Evolutionary conservation across 495 filamentous ascomycete genomes (phyloP).

Genomic region (Evernia prunastri): DNA sequence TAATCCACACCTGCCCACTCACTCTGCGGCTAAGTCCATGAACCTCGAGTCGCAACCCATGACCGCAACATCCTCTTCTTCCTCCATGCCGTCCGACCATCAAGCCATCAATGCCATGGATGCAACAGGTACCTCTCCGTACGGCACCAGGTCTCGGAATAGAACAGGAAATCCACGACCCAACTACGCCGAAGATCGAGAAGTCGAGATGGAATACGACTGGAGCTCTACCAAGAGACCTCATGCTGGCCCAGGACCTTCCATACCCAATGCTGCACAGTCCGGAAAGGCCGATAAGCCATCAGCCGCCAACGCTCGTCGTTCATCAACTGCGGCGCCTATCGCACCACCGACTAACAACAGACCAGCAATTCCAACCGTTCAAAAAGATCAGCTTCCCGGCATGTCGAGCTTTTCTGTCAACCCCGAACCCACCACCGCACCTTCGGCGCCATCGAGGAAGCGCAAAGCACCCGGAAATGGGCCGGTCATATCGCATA

Average conservation of each 20-base stretch:
- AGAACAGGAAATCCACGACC: conserved; percentile 70
- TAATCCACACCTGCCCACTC: conserved; percentile 10
- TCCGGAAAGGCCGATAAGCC: conserved; percentile 39
- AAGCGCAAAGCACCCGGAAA: conserved; percentile 75
- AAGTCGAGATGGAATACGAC: conserved; percentile 78
- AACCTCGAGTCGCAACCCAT: conserved; percentile 40
- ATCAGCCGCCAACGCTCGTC: conserved; percentile 38
- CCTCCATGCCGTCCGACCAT: conserved; percentile 39
- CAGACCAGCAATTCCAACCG: conserved; percentile 28
- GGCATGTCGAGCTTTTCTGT: conserved; percentile 59
- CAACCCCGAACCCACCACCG: conserved; percentile 37
- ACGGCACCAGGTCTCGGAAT: conserved; percentile 93
- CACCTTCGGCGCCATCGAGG: conserved; percentile 45
- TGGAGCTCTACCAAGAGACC: conserved; percentile 44
- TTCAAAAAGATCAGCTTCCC: conserved; percentile 52
- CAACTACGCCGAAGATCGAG: conserved; percentile 96
- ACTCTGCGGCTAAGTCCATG: conserved; percentile 13
- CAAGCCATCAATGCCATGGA: conserved; percentile 37
- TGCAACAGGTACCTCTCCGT: conserved; percentile 57
- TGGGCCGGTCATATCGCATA: conserved; percentile 29
- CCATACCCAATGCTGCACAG: conserved; percentile 21
- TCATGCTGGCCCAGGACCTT: conserved; percentile 27
- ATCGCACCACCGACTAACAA: conserved; percentile 18
- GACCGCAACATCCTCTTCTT: conserved; percentile 41
- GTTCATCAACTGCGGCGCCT: conserved; percentile 32